Evolutionary conservation across 257 asterid genomes (phyloP).

Genomic region (Penstemon newberryi): DNA sequence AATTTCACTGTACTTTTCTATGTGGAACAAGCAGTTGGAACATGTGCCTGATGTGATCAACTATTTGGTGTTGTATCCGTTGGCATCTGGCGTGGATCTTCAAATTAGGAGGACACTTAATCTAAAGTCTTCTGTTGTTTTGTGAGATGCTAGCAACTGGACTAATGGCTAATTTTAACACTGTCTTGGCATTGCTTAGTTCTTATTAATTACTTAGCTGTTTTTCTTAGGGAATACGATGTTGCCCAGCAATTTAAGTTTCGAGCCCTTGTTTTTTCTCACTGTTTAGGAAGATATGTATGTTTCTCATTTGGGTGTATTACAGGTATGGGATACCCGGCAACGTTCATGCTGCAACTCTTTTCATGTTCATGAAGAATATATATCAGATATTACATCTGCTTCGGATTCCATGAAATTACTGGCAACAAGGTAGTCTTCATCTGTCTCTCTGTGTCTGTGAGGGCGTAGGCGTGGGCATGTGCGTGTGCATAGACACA

Average conservation of each 20-base stretch:
- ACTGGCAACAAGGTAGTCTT: constrained; percentile 69
- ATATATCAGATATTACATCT: constrained; percentile 83
- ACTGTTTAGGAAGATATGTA: constrained; percentile 4
- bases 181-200: neutral
- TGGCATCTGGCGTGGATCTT: neutral
- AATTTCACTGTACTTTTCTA: neutral
- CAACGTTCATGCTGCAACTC: constrained; percentile 81
- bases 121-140: neutral
- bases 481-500: too few relatives aligned
- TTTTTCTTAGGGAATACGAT: too few relatives aligned
- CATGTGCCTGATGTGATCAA: constrained; percentile 2
- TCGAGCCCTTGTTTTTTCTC: constrained; percentile 4
- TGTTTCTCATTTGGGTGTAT: constrained; percentile 10
- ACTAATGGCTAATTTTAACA: neutral
- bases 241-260: constrained; percentile 6
- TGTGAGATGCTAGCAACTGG: neutral
- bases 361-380: constrained; percentile 72
- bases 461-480: too few relatives aligned
- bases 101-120: neutral
- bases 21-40: neutral
- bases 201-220: neutral
- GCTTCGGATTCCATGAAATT: constrained; percentile 78
- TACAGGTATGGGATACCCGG: constrained; percentile 89
- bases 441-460: neutral
- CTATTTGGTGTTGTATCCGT: neutral